These are phyloP conservation scores for Euphorbia schlechtendalii DNA, from an alignment of 441 rosid species.

Conservation along the genomic window DNA sequence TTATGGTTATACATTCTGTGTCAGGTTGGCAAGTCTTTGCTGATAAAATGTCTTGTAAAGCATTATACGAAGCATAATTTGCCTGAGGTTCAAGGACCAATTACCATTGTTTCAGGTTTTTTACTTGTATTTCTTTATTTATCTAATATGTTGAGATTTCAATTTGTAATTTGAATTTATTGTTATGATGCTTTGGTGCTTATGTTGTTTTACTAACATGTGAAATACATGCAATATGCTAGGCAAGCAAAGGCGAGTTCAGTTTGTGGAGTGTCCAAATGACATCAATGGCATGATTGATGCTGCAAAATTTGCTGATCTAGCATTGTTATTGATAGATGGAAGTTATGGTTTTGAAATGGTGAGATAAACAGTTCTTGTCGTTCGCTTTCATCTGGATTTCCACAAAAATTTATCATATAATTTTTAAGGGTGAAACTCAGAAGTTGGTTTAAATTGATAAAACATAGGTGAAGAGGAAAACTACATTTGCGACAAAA, in stretches of 20 bases:
- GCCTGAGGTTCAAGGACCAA: conserved; percentile 84
- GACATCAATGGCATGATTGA: conserved; percentile 94
- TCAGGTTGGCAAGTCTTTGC: conserved; percentile 86
- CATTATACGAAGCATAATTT: conserved; percentile 69
- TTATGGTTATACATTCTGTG: conserved; percentile 7
- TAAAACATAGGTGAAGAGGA: not conserved
- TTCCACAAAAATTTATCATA: not conserved
- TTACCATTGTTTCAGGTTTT: conserved; percentile 80
- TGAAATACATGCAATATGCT: conserved; percentile 19
- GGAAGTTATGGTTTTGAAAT: conserved; percentile 98
- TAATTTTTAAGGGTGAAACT: not conserved
- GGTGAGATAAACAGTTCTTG: conserved; percentile 48
- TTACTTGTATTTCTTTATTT: not conserved
- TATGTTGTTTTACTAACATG: conserved; percentile 16
- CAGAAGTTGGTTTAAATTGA: conserved; percentile 3
- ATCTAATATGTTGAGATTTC: not conserved
- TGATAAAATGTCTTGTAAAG: conserved; percentile 76
- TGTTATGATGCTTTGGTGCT: conserved; percentile 4
- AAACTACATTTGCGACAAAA: not conserved
- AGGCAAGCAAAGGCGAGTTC: conserved; percentile 75
- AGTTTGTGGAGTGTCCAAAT: conserved; percentile 93
- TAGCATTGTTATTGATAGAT: conserved; percentile 76
- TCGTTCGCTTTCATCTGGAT: conserved; percentile 7
- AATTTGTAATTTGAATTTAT: not conserved
- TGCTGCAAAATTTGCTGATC: conserved; percentile 84